Base-by-base conservation (phyloP, 495 filamentous ascomycete species). In the Neurospora sp. region DNA sequence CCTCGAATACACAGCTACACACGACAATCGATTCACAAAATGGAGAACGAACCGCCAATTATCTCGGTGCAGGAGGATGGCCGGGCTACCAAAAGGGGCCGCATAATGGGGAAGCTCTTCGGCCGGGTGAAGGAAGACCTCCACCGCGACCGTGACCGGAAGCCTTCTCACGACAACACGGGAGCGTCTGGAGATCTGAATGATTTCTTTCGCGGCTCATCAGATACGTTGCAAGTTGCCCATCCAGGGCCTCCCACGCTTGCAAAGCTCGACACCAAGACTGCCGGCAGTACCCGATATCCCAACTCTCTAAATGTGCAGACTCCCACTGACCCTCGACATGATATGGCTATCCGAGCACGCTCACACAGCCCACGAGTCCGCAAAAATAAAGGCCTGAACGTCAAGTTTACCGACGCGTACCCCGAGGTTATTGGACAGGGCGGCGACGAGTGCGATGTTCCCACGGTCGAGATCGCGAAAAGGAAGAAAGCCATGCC, bases 371-470 rank as follows among this genome's bases (percentile, higher is more conserved):
- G 80, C 69, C 78, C 81, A 16, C 61, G 44, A 42, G 71, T 69
- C 40, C 72, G 73, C 20, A 80, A 74, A 68, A 81, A 78, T 70
- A 92, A 92, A 77, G 89, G 89, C 4, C 81, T 95, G 73, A 80
- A 80, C 20, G 93, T 97, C n/a, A 86, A 85, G 59, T 97, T 97
- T 77, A 87, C 82, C 9, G 85, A 90, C 69, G 85, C 81, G 27
- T 82, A 83, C 72, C 92, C 93, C 18, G 91, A 92, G 42, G 77
- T 96, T 69, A 96, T 97, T 80, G 94, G 94, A 35, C 89, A 92
- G 76, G 94, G 94, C 31, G 94, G 94, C 16, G 94, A 97, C 80
- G 93, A 96, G 74, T 89, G 90, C 53, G 90, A 92, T 44, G 80
- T 82, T 5, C 91, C 91, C 7, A 86, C 89, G 0, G 83, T 88